Base-by-base conservation (phyloP, 1,284 basidiomycete genomes). In the Apiotrichum porosum region DNA sequence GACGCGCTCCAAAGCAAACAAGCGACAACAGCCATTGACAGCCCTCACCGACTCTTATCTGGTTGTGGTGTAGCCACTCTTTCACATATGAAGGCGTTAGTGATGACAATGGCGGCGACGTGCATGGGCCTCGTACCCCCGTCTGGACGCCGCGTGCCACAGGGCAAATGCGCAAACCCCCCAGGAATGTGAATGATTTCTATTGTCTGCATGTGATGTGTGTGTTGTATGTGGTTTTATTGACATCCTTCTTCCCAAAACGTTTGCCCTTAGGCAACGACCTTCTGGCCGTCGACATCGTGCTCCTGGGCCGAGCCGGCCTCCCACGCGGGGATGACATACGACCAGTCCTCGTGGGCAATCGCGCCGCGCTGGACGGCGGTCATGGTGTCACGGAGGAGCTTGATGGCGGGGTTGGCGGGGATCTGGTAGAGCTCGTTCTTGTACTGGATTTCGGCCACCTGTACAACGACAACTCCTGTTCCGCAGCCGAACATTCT, bases 401-500 rank as follows among this genome's bases (percentile, higher is more conserved):
- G 46, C 41, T 58, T 61, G 57, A 68, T 59, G 51, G 61, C 37
- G 18, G 69, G 66, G 54, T 66, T 62, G 37, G 58, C 49, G 9
- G 68, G 66, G 39, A 72, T 64, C 13, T 45, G 39, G 58, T 63
- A 56, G 12, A 56, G 44, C 37, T 61, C 19, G 24, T 41, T 51
- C 38, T 66, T 31, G 52, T 66, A 70, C 37, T 53, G 51, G 53
- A 72, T 65, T 40, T 59, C 52, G 21, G 57, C 52, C 37, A 72
- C 56, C n/a, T 54, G 51, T 9, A 65, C 62, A 17, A 67, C 62
- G 13, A 69, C 69, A 17, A 70, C 68, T 22, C 68, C 69, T 4
- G 69, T 72, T 18, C 67, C 66, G 22, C 51, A 49, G 28, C 62
- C 65, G 49, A 69, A 68, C 64, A 68, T 65, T 12, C 44, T 46